phyloP scores from a whole-genome alignment of 2,329 filamentous ascomycete genomes.

The Penicillium griseofulvum region DNA sequence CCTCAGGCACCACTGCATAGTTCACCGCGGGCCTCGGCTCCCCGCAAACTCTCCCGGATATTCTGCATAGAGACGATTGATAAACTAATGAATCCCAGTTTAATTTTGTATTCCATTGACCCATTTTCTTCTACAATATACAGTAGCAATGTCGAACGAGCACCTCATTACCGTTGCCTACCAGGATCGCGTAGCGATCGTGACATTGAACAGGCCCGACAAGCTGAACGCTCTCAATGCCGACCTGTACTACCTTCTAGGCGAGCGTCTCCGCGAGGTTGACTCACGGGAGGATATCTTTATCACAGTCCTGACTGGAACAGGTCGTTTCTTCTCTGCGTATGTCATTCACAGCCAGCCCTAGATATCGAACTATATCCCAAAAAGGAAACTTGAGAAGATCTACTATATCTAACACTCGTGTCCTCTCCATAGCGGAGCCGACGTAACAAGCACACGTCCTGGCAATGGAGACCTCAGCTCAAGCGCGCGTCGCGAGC shows the following conservation, averaged over 20 bases:
- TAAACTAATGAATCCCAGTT: neutral
- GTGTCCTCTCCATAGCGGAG: conserved; percentile 59
- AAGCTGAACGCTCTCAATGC: conserved; percentile 83
- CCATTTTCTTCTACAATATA: neutral
- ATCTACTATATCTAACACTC: neutral
- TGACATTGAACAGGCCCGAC: conserved; percentile 79
- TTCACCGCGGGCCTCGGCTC: neutral
- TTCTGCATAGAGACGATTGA: neutral
- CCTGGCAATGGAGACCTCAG: conserved; percentile 37
- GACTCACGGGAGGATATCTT: conserved; percentile 75
- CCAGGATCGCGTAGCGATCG: conserved; percentile 69
- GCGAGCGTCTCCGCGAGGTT: conserved; percentile 70
- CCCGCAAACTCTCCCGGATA: neutral
- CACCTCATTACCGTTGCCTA: conserved; percentile 60
- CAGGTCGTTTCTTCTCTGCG: conserved; percentile 83
- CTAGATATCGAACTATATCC: neutral
- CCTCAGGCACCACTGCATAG: neutral
- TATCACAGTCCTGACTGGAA: conserved; percentile 80
- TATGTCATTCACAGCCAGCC: conserved; percentile 41
- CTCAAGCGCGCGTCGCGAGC: conserved; percentile 53
- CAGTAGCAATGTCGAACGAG: conserved; percentile 31
- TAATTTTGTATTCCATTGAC: neutral
- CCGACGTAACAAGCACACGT: conserved; percentile 65
- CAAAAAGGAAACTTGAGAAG: neutral
- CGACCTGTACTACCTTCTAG: conserved; percentile 73